phyloP scores from a whole-genome alignment of 768 basidiomycete genomes.

The Hydnomerulius pinastri region DNA sequence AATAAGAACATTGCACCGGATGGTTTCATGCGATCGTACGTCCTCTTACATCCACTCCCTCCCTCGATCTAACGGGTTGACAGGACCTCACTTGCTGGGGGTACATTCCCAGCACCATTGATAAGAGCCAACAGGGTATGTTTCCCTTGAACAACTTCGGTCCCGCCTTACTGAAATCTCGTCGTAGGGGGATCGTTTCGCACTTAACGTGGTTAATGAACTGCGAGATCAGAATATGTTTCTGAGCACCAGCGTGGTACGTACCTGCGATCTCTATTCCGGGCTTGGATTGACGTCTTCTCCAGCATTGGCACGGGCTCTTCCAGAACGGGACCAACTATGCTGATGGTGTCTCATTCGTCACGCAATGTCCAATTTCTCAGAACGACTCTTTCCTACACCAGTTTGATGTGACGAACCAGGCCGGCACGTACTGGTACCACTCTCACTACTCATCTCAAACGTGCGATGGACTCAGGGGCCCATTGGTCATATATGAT shows the following conservation, averaged over 20 bases:
- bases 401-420: slow-evolving; percentile 17
- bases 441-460: slow-evolving; percentile 43
- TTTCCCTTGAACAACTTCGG: background rate
- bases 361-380: slow-evolving; percentile 37
- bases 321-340: slow-evolving; percentile 45
- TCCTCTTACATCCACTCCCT: background rate
- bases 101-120: slow-evolving; percentile 49
- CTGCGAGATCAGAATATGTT: slow-evolving; percentile 50
- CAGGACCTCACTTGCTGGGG: slow-evolving; percentile 39
- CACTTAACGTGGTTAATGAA: slow-evolving; percentile 47
- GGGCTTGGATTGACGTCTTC: background rate
- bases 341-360: slow-evolving; percentile 45
- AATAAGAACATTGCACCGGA: slow-evolving; percentile 48
- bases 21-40: slow-evolving; percentile 48
- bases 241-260: slow-evolving; percentile 47
- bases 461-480: slow-evolving; percentile 39
- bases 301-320: slow-evolving; percentile 59
- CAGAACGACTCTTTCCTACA: slow-evolving; percentile 27
- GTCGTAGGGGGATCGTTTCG: slow-evolving; percentile 39
- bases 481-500: slow-evolving; percentile 45
- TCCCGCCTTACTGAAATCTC: background rate
- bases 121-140: slow-evolving; percentile 38
- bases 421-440: slow-evolving; percentile 37
- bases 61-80: background rate
- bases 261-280: background rate